phyloP scores from a whole-genome alignment of 352 stramenopile genomes.

The Pythium aristosporum region DNA sequence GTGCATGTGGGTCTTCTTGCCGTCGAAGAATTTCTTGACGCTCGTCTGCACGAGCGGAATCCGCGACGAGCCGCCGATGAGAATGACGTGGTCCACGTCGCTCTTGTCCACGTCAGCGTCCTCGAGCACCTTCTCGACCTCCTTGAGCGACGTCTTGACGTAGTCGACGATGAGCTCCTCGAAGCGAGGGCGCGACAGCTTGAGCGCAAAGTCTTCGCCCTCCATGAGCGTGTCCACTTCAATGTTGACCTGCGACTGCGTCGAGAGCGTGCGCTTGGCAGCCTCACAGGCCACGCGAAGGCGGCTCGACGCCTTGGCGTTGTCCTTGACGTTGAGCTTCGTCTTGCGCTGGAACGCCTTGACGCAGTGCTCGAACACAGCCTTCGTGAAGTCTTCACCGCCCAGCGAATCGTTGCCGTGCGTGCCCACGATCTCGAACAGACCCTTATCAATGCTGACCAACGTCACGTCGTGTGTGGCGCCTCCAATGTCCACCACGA shows the following conservation, averaged over 20 bases:
- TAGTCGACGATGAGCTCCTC: slow-evolving; percentile 94
- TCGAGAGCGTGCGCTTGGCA: slow-evolving; percentile 96
- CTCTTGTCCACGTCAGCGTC: slow-evolving; percentile 76
- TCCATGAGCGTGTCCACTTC: slow-evolving; percentile 98
- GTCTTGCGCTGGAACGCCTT: slow-evolving; percentile 94
- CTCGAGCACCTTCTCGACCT: slow-evolving; percentile 86
- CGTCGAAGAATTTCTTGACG: slow-evolving; percentile 86
- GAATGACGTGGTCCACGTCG: slow-evolving; percentile 94
- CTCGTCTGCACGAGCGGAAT: slow-evolving; percentile 94
- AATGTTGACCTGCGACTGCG: slow-evolving; percentile 95
- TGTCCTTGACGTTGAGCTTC: slow-evolving; percentile 92
- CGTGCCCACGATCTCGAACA: slow-evolving; percentile 97
- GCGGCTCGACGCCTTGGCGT: slow-evolving; percentile 93
- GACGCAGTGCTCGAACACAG: slow-evolving; percentile 96
- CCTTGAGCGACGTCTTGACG: slow-evolving; percentile 91
- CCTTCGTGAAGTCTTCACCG: slow-evolving; percentile 96
- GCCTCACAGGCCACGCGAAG: slow-evolving; percentile 95
- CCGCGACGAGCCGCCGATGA: slow-evolving; percentile 96
- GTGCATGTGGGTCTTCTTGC: slow-evolving; percentile 78
- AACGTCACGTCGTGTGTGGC: slow-evolving; percentile 97
- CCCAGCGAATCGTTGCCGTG: slow-evolving; percentile 95
- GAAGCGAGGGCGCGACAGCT: slow-evolving; percentile 95
- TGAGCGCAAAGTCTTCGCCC: slow-evolving; percentile 96
- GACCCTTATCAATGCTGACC: slow-evolving; percentile 96
- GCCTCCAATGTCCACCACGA: slow-evolving; percentile 98